A percentile compares a stretch with the other conserved stretches of the same genome.
Conservation (phyloP, 2,329 filamentous ascomycete genomes). For the Leptosphaerulina australis region DNA sequence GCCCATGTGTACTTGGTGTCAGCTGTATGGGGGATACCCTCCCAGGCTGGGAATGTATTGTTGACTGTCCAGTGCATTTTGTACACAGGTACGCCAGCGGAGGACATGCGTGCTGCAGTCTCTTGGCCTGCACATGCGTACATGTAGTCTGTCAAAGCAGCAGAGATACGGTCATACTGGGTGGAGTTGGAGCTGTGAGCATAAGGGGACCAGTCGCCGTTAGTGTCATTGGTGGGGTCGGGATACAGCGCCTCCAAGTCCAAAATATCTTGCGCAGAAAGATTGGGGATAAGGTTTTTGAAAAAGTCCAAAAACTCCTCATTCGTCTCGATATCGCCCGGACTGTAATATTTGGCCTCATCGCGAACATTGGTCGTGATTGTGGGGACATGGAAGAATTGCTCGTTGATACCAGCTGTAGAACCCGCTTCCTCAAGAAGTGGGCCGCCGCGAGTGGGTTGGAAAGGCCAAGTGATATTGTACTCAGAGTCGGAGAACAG, state of each 20-base stretch:
- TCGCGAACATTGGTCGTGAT: constrained; percentile 45
- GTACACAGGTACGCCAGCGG: constrained; percentile 38
- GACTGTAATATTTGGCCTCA: constrained; percentile 34
- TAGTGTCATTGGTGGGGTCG: constrained; percentile 23
- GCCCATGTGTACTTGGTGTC: constrained; percentile 53
- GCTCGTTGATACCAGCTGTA: constrained; percentile 24
- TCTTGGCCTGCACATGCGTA: constrained; percentile 56
- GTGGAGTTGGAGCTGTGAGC: constrained; percentile 52
- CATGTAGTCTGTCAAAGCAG: constrained; percentile 52
- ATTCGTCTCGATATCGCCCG: constrained; percentile 40
- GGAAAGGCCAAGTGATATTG: constrained; percentile 55
- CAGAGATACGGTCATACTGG: constrained; percentile 53
- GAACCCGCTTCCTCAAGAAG: constrained; percentile 55
- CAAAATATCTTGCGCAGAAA: constrained; percentile 22
- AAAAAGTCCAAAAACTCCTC: constrained; percentile 42
- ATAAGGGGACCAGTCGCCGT: constrained; percentile 37
- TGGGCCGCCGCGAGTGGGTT: constrained; percentile 51
- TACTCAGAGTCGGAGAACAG: constrained; percentile 45
- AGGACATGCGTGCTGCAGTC: constrained; percentile 50
- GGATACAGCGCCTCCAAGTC: constrained; percentile 36
- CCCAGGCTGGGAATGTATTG: constrained; percentile 31
- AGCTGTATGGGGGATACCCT: constrained; percentile 32
- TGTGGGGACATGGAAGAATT: constrained; percentile 35
- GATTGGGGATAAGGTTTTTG: constrained; percentile 29
- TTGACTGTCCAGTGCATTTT: constrained; percentile 30